Evolutionary conservation across 106 monocot species (phyloP).

Genomic region (Dendrobium nobile): DNA sequence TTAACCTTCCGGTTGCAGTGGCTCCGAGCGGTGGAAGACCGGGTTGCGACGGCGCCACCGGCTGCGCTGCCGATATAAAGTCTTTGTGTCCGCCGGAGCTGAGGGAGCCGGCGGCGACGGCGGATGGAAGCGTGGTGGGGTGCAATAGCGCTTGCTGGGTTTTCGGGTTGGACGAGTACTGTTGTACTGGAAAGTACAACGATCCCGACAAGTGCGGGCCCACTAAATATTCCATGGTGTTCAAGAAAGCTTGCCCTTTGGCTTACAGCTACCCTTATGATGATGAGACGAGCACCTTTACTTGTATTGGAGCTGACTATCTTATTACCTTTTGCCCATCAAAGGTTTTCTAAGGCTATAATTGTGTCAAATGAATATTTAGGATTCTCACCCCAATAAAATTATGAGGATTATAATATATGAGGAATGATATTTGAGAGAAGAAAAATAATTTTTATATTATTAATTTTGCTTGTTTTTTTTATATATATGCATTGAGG

Average conservation of each 20-base stretch:
- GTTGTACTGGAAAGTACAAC: constrained; percentile 24
- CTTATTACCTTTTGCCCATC: constrained; percentile 35
- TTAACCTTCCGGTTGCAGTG: constrained; percentile 45
- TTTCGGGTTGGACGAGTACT: constrained; percentile 17
- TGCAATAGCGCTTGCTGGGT: constrained; percentile 44
- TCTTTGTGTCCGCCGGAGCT: constrained; percentile 40
- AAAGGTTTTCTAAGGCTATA: too few relatives aligned
- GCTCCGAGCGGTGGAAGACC: not conserved
- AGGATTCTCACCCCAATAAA: too few relatives aligned
- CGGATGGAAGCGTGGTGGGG: constrained; percentile 15
- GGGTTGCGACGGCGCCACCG: constrained; percentile 14
- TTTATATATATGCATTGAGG: too few relatives aligned
- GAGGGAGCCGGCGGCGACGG: not conserved
- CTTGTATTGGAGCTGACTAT: constrained; percentile 28
- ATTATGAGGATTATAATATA: too few relatives aligned
- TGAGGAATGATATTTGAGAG: too few relatives aligned
- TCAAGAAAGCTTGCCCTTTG: constrained; percentile 35
- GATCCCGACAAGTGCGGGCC: constrained; percentile 23
- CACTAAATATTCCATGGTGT: constrained; percentile 30
- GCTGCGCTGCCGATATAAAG: constrained; percentile 37
- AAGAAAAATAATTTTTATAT: too few relatives aligned
- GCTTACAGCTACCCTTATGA: constrained; percentile 48
- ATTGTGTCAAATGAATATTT: too few relatives aligned
- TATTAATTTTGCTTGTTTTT: too few relatives aligned
- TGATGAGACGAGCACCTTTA: constrained; percentile 32